These are phyloP conservation scores for Mycosphaerella sp. DNA, from an alignment of 2,329 filamentous ascomycete species.

Conservation along the genomic window DNA sequence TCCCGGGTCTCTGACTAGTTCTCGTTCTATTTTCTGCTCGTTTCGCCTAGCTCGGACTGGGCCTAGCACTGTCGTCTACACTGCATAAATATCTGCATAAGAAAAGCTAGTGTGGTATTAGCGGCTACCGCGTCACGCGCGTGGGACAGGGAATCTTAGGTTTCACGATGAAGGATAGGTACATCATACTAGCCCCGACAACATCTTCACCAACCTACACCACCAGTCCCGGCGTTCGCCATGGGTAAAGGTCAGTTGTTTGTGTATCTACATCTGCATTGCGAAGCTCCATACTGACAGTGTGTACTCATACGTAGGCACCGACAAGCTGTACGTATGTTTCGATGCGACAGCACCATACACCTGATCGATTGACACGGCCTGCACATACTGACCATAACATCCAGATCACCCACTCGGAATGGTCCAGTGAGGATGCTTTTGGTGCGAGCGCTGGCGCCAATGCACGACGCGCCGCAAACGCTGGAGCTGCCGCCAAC, in stretches of 20 bases:
- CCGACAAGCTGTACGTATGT: conserved; percentile 39
- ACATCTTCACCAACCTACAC: not conserved
- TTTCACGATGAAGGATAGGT: too few relatives aligned
- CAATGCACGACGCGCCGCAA: conserved; percentile 52
- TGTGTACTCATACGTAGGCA: conserved; percentile 22
- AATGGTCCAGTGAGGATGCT: conserved; percentile 89
- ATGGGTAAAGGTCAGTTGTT: conserved; percentile 21
- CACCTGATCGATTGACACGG: not conserved
- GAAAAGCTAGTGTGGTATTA: too few relatives aligned
- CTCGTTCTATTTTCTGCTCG: too few relatives aligned
- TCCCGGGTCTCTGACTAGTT: too few relatives aligned
- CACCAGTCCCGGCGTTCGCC: not conserved
- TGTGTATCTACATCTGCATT: too few relatives aligned
- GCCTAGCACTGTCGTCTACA: too few relatives aligned
- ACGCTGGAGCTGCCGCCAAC: conserved; percentile 49
- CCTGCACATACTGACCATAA: conserved; percentile 2
- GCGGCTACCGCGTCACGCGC: too few relatives aligned
- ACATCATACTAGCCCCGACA: not conserved
- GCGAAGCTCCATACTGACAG: conserved; percentile 11
- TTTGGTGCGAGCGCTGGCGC: conserved; percentile 75
- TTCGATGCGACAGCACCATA: conserved; percentile 10
- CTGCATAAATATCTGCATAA: too few relatives aligned
- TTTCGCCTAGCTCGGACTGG: too few relatives aligned
- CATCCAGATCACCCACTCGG: conserved; percentile 80
- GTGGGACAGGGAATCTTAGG: too few relatives aligned